Base-by-base conservation (phyloP, 805 yeast species). In the Lachancea lanzarotensis region DNA sequence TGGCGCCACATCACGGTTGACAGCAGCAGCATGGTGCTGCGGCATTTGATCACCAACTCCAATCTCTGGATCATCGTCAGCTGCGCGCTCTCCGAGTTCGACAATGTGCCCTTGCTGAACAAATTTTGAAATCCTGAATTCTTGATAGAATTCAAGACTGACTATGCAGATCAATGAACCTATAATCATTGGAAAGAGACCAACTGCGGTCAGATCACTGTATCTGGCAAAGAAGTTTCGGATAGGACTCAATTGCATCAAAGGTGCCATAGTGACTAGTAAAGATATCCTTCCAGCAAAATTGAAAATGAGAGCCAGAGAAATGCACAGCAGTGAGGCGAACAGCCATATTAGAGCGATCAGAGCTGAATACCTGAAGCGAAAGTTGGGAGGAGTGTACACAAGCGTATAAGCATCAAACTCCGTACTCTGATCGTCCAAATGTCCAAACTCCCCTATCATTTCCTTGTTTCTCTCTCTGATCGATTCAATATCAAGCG, bases 311-410 rank as follows among this genome's bases (percentile, higher is more conserved):
- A 43, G 20, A 15, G 13, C 55, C 48, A 29, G 60, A 56, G 64
- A 65, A 59, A 17, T 50, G 12, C 57, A 55, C 15, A 64, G 43
- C n/a, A 62, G 27, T 35, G 73, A 57, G 0, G 81, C 71, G 51
- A 70, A 72, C 0, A 69, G 46, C 77, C 79, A 76, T 5, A 75
- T 56, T 50, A 67, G 59, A 1, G 57, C 54, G 26, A 77, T 52
- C 26, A 70, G 50, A 0, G 47, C 22, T 18, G 74, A 67, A 30
- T 88, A 72, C 47, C 96, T 72, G 2, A 56, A 27, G 42, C 79
- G 73, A 62, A 91, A 86, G 40, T 73, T 53, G 1, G 95, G 95
- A 3, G 99, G 98, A 37, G 87, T 72, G 65, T 90, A 95, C 2
- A 90, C 96, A 25, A 90, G 76, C 2, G 77, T 72, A 62, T 90